Conservation (phyloP, 768 basidiomycete species). For the Russula sp. region DNA sequence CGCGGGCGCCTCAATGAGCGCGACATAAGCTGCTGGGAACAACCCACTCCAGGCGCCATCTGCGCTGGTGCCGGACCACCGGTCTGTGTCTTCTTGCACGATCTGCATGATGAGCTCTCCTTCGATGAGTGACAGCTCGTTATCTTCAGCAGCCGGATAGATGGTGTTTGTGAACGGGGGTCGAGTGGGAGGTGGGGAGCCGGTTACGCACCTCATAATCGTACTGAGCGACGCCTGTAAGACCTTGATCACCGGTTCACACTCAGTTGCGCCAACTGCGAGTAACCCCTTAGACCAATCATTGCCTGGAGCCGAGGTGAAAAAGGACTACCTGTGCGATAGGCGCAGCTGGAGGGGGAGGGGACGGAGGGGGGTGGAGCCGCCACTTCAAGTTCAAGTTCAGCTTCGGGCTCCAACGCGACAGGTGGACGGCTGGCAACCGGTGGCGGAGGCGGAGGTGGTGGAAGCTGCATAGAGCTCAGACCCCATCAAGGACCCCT, state of each 20-base stretch:
- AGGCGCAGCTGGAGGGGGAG: slow-evolving; percentile 39
- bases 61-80: slow-evolving; percentile 80
- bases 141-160: slow-evolving; percentile 68
- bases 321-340: slow-evolving; percentile 24
- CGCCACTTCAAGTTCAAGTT: slow-evolving; percentile 34
- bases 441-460: slow-evolving; percentile 29
- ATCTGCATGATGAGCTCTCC: slow-evolving; percentile 79
- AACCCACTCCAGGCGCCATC: slow-evolving; percentile 74
- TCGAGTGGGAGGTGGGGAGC: background rate
- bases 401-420: slow-evolving; percentile 31
- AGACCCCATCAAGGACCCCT: background rate
- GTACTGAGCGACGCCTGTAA: slow-evolving; percentile 71
- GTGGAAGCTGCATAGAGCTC: slow-evolving; percentile 30
- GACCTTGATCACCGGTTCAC: slow-evolving; percentile 37
- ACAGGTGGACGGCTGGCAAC: slow-evolving; percentile 19
- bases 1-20: slow-evolving; percentile 48
- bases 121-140: slow-evolving; percentile 75
- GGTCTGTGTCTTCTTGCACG: slow-evolving; percentile 81
- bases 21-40: slow-evolving; percentile 92
- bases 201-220: slow-evolving; percentile 58
- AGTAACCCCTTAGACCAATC: background rate
- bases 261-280: slow-evolving; percentile 17
- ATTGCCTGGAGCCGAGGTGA: background rate
- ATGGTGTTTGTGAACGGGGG: background rate
- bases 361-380: slow-evolving; percentile 38